Evolutionary conservation across 2,329 filamentous ascomycete species (phyloP).

Genomic region (Fusarium floridanum): DNA sequence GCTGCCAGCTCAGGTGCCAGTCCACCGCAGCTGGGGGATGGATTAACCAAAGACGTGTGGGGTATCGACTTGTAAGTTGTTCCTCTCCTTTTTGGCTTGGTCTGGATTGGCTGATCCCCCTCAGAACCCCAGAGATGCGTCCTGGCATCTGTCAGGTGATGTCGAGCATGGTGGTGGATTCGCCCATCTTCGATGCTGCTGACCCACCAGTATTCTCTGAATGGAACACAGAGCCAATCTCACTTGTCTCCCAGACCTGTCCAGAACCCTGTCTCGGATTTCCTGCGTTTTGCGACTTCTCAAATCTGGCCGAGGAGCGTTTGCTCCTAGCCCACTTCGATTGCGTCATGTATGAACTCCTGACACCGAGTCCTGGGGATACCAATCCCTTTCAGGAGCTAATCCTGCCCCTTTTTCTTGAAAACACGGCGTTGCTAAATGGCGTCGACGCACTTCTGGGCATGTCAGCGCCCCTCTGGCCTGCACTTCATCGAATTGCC

Average conservation of each 20-base stretch:
- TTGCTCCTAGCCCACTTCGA: not conserved
- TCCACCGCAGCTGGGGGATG: not conserved
- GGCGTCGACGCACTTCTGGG: not conserved
- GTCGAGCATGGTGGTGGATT: not conserved
- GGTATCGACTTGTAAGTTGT: not conserved
- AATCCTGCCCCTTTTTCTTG: not conserved
- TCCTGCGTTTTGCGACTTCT: not conserved
- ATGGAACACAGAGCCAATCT: not conserved
- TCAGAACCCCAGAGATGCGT: not conserved
- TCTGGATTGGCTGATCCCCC: not conserved
- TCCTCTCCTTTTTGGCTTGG: not conserved
- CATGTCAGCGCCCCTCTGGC: not conserved
- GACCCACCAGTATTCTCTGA: not conserved
- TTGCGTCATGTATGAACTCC: not conserved
- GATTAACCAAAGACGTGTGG: not conserved
- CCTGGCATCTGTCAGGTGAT: not conserved
- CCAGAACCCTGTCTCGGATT: not conserved
- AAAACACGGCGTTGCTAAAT: not conserved
- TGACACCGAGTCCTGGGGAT: not conserved
- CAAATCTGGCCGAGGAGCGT: not conserved
- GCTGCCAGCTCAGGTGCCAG: not conserved
- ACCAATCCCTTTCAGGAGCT: not conserved
- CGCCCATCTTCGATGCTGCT: not conserved
- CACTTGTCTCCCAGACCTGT: not conserved
- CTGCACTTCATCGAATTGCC: not conserved